These are phyloP conservation scores for Fimicolochytrium jonesii DNA, from an alignment of 192 early-diverging fungal species.

Conservation along the genomic window DNA sequence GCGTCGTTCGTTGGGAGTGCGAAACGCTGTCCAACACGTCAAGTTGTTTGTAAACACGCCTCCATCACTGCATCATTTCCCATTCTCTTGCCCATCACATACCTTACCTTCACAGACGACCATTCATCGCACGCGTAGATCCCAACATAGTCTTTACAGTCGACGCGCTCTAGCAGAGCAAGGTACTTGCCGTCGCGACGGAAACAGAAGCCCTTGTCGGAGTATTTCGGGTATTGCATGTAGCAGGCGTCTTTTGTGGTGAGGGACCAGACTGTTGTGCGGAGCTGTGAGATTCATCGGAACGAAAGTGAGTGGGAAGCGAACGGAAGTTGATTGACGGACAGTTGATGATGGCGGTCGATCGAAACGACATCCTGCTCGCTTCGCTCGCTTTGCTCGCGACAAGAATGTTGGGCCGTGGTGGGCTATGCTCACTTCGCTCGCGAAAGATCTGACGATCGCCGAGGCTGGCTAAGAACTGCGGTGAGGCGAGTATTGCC, in stretches of 20 bases:
- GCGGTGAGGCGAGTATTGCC: no score
- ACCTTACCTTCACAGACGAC: constrained; percentile 54
- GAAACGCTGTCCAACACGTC: constrained; percentile 68
- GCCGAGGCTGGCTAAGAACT: no score
- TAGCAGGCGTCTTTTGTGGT: constrained; percentile 47
- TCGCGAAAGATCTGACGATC: no score
- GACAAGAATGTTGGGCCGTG: no score
- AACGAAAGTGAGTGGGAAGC: no score
- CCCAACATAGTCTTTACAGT: constrained; percentile 60
- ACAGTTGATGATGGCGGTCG: no score
- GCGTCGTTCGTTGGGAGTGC: constrained; percentile 65
- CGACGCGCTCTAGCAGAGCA: constrained; percentile 52
- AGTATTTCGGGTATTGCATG: constrained; percentile 68
- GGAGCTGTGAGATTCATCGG: constrained; percentile 43
- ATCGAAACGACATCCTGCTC: no score
- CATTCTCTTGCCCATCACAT: not conserved
- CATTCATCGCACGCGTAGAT: constrained; percentile 67
- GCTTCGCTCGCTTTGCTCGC: no score
- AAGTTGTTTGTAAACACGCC: no score
- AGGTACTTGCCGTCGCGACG: constrained; percentile 62
- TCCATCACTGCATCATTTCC: no score
- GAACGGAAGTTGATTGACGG: no score
- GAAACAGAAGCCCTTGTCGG: constrained; percentile 53
- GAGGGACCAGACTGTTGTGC: constrained; percentile 67
- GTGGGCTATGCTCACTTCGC: no score